Evolutionary conservation across 2,329 filamentous ascomycete genomes (phyloP).

Genomic region (Sporothrix pallida): DNA sequence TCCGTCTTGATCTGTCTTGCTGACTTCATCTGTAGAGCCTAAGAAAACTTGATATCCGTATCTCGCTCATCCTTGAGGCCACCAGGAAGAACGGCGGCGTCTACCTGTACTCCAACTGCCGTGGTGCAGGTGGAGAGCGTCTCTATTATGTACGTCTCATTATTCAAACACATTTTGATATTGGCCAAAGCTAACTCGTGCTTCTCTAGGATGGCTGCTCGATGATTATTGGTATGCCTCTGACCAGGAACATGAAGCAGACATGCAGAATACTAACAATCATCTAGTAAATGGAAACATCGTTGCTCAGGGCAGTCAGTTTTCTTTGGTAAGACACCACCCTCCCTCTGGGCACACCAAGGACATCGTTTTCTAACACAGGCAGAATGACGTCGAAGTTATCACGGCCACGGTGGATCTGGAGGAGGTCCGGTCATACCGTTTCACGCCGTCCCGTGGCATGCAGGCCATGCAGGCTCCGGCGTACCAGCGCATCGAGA

Average conservation of each 20-base stretch:
- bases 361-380: not conserved
- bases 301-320: conserved; percentile 70
- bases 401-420: conserved; percentile 70
- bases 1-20: not conserved
- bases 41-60: conserved; percentile 67
- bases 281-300: conserved; percentile 61
- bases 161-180: no score
- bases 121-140: conserved; percentile 54
- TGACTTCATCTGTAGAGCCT: conserved; percentile 38
- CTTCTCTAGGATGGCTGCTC: conserved; percentile 58
- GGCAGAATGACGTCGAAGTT: conserved; percentile 68
- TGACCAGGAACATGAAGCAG: no score
- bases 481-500: conserved; percentile 54
- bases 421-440: conserved; percentile 70
- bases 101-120: conserved; percentile 64
- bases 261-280: not conserved
- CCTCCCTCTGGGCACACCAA: not conserved
- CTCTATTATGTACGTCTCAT: conserved; percentile 55
- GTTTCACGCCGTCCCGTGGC: conserved; percentile 61
- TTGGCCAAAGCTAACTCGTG: no score
- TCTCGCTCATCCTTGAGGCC: conserved; percentile 69
- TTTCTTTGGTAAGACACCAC: conserved; percentile 43
- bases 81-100: conserved; percentile 56
- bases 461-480: conserved; percentile 60
- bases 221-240: conserved; percentile 57